Base-by-base conservation (phyloP, 129 eudicot genomes). In the Chrysanthemum seticuspe region DNA sequence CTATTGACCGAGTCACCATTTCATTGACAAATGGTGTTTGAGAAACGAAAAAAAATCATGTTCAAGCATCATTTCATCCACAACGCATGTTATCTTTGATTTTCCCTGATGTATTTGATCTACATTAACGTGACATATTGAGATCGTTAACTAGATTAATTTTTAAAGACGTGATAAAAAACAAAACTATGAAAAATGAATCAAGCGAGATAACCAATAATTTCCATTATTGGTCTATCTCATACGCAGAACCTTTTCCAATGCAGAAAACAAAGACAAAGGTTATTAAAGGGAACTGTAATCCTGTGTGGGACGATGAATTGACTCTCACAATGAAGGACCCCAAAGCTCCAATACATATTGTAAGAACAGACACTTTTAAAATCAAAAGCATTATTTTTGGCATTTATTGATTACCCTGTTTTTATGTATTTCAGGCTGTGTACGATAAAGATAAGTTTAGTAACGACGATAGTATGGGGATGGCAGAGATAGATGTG, bases 381-480 rank as follows among this genome's bases (percentile, higher is more conserved):
- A 1, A 63, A 7, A 40, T 6, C 9, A 40, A 6, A 40, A 40
- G 2, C 47, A 40, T 40, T 6, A 40, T 1, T 40, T 40, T 40
- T 40, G 2, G 36, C 9, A 40, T 40, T 7, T 40, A 6, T 7
- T 40, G 47, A 7, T 40, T 40, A 14, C 18, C 13, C 11, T 10
- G 6, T 2, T 5, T 62, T 64, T 53, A 13, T 2, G 45, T 31
- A 19, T 74, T 55, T 6, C 76, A 91, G 95, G 69, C 81, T 0
- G 95, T 91, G 57, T 88, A 72, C 13, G 97, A 91, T 53, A 84
- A 84, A 65, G 97, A 91, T 66, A 88, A 78, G 48, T 88, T 91
- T 75, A 83, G 82, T 13, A 80, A 15, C 1, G 89, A 88, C 15
- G 97, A 91, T 73, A 75, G 60, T 64, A 85, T 91, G 97, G 97